phyloP scores from a whole-genome alignment of 495 filamentous ascomycete genomes.

The Cercophora newfieldiana region DNA sequence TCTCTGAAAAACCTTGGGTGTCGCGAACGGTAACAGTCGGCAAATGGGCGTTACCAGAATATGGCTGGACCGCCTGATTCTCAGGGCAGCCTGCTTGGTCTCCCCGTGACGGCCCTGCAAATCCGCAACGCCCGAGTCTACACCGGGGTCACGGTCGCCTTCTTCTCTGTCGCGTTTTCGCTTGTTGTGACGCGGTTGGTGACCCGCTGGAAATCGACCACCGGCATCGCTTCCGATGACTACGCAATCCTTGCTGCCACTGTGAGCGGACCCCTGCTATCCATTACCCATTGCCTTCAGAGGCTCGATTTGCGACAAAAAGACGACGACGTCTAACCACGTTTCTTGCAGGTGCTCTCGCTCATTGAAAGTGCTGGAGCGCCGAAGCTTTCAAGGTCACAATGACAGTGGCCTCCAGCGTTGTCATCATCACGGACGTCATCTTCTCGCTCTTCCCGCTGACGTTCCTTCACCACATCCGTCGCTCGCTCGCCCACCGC shows the following conservation, averaged over 20 bases:
- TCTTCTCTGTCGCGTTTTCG: neutral
- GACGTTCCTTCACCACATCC: constrained; percentile 13
- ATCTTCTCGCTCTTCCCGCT: constrained; percentile 15
- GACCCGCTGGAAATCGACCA: constrained; percentile 5
- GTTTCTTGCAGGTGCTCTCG: neutral
- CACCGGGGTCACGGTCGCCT: neutral
- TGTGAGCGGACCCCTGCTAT: neutral
- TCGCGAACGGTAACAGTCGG: too few relatives aligned
- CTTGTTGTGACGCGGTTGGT: constrained; percentile 5
- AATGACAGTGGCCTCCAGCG: constrained; percentile 8
- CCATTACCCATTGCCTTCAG: too few relatives aligned
- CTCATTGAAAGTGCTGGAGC: constrained; percentile 14
- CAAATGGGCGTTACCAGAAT: neutral
- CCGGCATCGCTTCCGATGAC: constrained; percentile 13
- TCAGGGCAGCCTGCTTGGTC: constrained; percentile 3
- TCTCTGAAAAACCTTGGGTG: too few relatives aligned
- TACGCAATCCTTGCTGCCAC: constrained; percentile 4
- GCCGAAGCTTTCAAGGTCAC: constrained; percentile 12
- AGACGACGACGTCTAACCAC: neutral
- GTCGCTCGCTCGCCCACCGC: constrained; percentile 5
- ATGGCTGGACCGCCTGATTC: neutral
- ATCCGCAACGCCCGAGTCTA: constrained; percentile 1
- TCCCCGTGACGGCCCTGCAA: constrained; percentile 11
- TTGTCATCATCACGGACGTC: constrained; percentile 8
- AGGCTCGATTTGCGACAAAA: too few relatives aligned